A percentile compares a stretch with the other conserved stretches of the same genome.
These are phyloP conservation scores for Phialophora verrucosa DNA, from an alignment of 2,329 filamentous ascomycete genomes.

Conservation along the genomic window DNA sequence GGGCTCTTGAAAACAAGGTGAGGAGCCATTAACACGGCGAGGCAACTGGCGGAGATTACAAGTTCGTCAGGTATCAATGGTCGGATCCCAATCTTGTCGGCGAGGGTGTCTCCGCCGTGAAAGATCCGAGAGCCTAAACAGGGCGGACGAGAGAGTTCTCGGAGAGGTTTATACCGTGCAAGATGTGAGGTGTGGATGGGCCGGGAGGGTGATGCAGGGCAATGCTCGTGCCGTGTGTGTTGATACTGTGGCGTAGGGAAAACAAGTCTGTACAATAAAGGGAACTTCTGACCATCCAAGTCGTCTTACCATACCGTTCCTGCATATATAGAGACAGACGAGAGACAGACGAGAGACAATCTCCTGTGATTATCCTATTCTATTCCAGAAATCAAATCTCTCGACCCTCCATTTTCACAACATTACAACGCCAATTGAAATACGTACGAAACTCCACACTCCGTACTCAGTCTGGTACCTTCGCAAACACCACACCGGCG, in stretches of 20 bases:
- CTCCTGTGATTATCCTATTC: not conserved
- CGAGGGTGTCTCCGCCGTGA: not conserved
- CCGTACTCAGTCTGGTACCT: too few species aligned
- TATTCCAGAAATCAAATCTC: not conserved
- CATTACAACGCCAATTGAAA: too few species aligned
- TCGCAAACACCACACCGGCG: not conserved
- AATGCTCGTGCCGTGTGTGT: not conserved
- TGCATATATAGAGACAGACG: not conserved
- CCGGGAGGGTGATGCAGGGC: not conserved
- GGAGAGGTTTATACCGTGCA: not conserved
- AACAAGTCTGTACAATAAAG: not conserved
- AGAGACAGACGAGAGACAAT: not conserved
- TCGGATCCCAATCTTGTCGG: not conserved
- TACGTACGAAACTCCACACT: too few species aligned
- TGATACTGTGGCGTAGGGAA: not conserved
- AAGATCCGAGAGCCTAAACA: not conserved
- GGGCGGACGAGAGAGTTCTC: not conserved
- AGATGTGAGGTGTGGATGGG: not conserved
- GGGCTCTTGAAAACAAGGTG: not conserved
- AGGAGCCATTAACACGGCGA: not conserved
- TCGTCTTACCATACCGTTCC: not conserved
- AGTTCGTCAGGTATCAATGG: not conserved
- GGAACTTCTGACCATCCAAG: not conserved
- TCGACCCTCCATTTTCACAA: not conserved
- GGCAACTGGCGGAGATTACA: not conserved